These are phyloP conservation scores for Beauveria bassiana DNA, from an alignment of 2,329 filamentous ascomycete species.

Conservation along the genomic window DNA sequence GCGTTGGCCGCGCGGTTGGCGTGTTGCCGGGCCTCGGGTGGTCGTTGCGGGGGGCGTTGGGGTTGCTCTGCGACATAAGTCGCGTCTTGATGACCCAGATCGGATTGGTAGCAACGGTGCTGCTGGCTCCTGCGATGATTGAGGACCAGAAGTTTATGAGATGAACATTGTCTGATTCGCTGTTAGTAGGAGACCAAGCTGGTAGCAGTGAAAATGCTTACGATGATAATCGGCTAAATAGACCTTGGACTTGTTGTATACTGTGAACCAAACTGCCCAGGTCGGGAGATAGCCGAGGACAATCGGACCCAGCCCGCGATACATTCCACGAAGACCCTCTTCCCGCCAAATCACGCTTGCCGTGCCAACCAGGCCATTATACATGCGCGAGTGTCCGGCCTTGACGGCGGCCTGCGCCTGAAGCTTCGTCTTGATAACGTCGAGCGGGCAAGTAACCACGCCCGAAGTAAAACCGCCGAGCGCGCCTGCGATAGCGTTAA, in stretches of 20 bases:
- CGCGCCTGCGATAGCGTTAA: slow-evolving; percentile 82
- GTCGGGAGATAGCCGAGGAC: slow-evolving; percentile 92
- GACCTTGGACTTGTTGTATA: slow-evolving; percentile 84
- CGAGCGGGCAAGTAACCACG: slow-evolving; percentile 89
- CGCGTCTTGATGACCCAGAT: slow-evolving; percentile 99
- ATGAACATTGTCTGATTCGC: slow-evolving; percentile 59
- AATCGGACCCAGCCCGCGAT: slow-evolving; percentile 88
- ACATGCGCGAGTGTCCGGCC: slow-evolving; percentile 52
- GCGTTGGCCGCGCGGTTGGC: slow-evolving; percentile 45
- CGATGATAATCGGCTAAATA: slow-evolving; percentile 61
- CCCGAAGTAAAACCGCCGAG: slow-evolving; percentile 88
- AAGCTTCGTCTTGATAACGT: slow-evolving; percentile 98
- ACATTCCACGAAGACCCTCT: slow-evolving; percentile 84
- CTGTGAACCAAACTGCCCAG: slow-evolving; percentile 96
- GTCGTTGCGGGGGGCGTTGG: slow-evolving; percentile 33
- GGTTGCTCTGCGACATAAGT: slow-evolving; percentile 83
- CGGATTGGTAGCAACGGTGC: slow-evolving; percentile 89
- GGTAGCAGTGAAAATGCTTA: slow-evolving; percentile 25
- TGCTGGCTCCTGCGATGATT: slow-evolving; percentile 82
- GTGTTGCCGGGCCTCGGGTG: slow-evolving; percentile 45
- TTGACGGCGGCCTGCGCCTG: slow-evolving; percentile 70
- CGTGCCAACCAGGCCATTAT: slow-evolving; percentile 82
- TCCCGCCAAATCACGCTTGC: slow-evolving; percentile 77
- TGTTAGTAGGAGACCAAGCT: slow-evolving; percentile 9
- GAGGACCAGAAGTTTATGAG: slow-evolving; percentile 82